Evolutionary conservation across 2,329 filamentous ascomycete species (phyloP), one percentile per base, ranked within the genome.

Genomic region (Lachnellula cervina): DNA sequence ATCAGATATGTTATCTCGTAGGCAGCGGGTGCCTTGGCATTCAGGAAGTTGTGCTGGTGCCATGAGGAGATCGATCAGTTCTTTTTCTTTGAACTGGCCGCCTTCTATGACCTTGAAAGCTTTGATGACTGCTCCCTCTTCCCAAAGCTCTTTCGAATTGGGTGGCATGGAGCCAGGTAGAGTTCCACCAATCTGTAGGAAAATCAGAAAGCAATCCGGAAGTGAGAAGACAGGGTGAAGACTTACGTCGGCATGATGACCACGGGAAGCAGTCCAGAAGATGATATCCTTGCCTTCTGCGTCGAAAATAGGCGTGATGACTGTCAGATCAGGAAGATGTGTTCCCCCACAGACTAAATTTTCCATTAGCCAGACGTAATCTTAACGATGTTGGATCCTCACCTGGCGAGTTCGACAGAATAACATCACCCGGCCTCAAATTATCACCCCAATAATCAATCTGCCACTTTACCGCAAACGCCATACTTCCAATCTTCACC

Each of bases 241-340:
- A 38, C 46, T 25, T 49, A 54, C 52, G 63, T 93, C 89, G 5
- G 88, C 89, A 64, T 92, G 89, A 68, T 93, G 89, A 0, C 88
- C 89, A 38, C 89, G 80, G 4, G 87, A 90, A 0, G 89, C 89
- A n/a, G 90, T 88, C 61, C 91, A 92, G 71, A 93, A 92, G 55
- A 91, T 79, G 56, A 92, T 90, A 19, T 51, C 43, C 19, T 86
- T 80, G 4, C 83, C 84, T 21, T 71, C 69, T 6, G 23, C 6
- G 60, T 83, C 83, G 70, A 92, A 92, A 0, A 89, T 88, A 0
- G 88, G 88, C 40, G 89, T 91, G 52, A 90, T 80, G 21, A 90
- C 84, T 0, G 89, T 93, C 53, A 93, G 89, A 65, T 93, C 88
- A 1, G 88, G 88, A 17, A 93, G 72, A 72, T 92, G 88, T 0